Conservation (phyloP, 2,329 filamentous ascomycete species). For the Ophiognomonia clavigignenti-juglandacearum region DNA sequence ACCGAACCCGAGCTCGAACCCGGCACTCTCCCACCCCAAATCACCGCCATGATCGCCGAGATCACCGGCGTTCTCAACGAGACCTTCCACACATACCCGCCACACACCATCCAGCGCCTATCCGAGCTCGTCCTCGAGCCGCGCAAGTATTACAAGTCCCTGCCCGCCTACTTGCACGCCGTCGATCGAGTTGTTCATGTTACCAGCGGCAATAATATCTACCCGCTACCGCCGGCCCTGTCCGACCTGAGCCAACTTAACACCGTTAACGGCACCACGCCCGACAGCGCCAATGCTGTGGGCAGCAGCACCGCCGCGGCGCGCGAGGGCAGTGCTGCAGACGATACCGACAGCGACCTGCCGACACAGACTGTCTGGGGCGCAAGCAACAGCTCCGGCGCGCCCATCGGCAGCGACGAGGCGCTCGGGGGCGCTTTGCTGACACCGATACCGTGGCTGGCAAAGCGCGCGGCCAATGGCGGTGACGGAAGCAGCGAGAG, state of each 20-base stretch:
- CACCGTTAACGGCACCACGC: constrained; percentile 17
- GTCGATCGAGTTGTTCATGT: constrained; percentile 88
- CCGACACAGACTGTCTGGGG: constrained; percentile 29
- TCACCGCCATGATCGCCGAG: constrained; percentile 56
- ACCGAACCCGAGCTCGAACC: constrained; percentile 22
- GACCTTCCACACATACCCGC: constrained; percentile 70
- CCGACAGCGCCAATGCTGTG: too few species aligned
- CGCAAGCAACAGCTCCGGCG: constrained; percentile 23
- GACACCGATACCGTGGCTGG: constrained; percentile 90
- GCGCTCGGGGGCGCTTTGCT: constrained; percentile 83
- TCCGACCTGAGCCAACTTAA: constrained; percentile 52
- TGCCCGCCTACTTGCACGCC: constrained; percentile 83
- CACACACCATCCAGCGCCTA: constrained; percentile 88
- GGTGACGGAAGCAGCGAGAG: constrained; percentile 17
- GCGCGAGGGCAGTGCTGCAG: constrained; percentile 27
- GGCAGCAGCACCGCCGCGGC: constrained; percentile 18
- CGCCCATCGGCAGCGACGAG: constrained; percentile 70
- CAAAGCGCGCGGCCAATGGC: constrained; percentile 30
- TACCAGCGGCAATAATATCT: constrained; percentile 73
- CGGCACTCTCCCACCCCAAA: constrained; percentile 56
- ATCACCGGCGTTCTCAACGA: constrained; percentile 57
- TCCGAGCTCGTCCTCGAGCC: constrained; percentile 80
- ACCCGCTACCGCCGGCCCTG: constrained; percentile 71
- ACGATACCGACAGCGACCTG: too few species aligned
- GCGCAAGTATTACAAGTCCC: constrained; percentile 70